A percentile compares a stretch with the other conserved stretches of the same genome.
Conservation (phyloP, 2,329 filamentous ascomycete genomes). For the Colletotrichum scovillei region DNA sequence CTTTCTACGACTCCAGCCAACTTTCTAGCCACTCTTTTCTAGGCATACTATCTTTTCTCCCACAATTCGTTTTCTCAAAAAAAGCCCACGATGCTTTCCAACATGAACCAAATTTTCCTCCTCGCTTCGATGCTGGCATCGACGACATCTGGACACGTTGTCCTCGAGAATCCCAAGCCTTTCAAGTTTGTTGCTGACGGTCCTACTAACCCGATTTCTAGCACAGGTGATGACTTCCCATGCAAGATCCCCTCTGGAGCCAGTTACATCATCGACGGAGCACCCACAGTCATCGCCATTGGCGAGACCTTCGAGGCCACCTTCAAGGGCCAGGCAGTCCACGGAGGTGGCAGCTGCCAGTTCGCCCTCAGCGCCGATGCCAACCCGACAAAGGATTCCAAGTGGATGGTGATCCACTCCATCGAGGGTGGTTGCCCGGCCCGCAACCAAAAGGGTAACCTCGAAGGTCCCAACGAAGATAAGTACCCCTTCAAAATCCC, state of each 20-base stretch:
- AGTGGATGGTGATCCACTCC: slow-evolving; percentile 31
- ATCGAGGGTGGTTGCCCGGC: slow-evolving; percentile 28
- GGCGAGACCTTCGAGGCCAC: slow-evolving; percentile 20
- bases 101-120: background rate
- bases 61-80: background rate
- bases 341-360: slow-evolving; percentile 27
- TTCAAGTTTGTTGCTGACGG: slow-evolving; percentile 29
- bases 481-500: slow-evolving; percentile 25
- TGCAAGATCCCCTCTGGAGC: slow-evolving; percentile 16
- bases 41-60: background rate
- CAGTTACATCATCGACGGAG: slow-evolving; percentile 23
- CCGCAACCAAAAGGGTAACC: slow-evolving; percentile 30
- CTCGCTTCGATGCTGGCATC: slow-evolving; percentile 15
- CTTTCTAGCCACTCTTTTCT: too few relatives aligned
- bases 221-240: slow-evolving; percentile 26
- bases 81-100: background rate
- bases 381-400: slow-evolving; percentile 20
- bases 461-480: slow-evolving; percentile 25
- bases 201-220: slow-evolving; percentile 23
- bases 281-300: slow-evolving; percentile 15
- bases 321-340: slow-evolving; percentile 30
- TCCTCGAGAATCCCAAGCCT: slow-evolving; percentile 29
- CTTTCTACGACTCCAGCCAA: background rate
- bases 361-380: slow-evolving; percentile 20
- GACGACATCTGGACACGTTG: slow-evolving; percentile 11